Percentiles rank a stretch among this genome's conserved stretches.
phyloP scores from a whole-genome alignment of 139 green algal species.

The Volvox reticuliferus region DNA sequence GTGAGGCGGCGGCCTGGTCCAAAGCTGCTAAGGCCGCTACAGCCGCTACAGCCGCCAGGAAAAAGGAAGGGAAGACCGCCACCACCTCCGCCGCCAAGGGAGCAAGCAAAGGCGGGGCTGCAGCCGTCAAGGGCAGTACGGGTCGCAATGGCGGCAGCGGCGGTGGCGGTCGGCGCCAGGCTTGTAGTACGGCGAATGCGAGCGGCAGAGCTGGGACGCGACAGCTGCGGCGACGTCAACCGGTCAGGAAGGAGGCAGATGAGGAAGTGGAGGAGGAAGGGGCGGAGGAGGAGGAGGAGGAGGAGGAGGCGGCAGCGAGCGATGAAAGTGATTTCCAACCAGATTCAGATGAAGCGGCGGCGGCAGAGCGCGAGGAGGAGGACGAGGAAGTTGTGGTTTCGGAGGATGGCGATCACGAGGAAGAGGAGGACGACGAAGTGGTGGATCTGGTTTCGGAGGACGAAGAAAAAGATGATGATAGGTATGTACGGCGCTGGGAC shows the following conservation, averaged over 20 bases:
- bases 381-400: background rate
- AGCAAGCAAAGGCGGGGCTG: background rate
- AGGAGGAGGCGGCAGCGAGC: background rate
- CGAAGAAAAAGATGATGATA: background rate
- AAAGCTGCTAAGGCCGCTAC: constrained; percentile 1
- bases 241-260: background rate
- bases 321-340: background rate
- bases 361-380: background rate
- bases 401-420: background rate
- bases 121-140: background rate
- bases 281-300: background rate
- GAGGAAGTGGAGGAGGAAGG: background rate
- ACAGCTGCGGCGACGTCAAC: too few species aligned
- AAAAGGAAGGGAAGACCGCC: background rate
- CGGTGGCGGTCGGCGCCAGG: background rate
- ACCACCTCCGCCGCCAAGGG: too few species aligned
- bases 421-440: background rate
- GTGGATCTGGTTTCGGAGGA: constrained; percentile 2
- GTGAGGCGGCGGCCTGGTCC: background rate
- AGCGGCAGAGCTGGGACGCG: too few species aligned
- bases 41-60: constrained; percentile 15
- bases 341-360: background rate
- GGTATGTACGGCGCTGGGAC: too few species aligned
- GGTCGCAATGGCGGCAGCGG: background rate
- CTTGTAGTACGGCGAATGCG: too few species aligned